phyloP scores from a whole-genome alignment of 2,329 filamentous ascomycete genomes.

The Epichloe elymi region DNA sequence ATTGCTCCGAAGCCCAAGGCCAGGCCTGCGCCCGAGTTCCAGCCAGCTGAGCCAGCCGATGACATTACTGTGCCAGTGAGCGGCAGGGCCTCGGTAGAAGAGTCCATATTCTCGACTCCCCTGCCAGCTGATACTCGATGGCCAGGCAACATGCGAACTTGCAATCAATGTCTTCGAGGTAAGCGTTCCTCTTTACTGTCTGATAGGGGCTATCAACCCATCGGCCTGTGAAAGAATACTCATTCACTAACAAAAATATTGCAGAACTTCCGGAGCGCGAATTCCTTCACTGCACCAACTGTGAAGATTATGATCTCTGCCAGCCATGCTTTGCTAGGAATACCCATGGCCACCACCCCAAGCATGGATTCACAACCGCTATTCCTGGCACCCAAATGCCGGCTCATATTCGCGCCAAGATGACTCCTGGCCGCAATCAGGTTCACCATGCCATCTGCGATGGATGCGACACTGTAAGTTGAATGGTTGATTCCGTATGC shows the following conservation, averaged over 20 bases:
- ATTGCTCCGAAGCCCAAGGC: conserved; percentile 50
- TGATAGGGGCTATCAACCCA: neutral
- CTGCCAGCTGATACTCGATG: neutral
- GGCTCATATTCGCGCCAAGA: conserved; percentile 48
- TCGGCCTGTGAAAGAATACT: conserved; percentile 5
- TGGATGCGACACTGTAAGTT: conserved; percentile 58
- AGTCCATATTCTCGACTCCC: neutral
- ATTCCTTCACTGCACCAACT: conserved; percentile 74
- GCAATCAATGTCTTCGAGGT: conserved; percentile 48
- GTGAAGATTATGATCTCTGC: conserved; percentile 90
- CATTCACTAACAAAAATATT: neutral
- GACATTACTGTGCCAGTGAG: neutral
- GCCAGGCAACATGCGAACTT: conserved; percentile 43
- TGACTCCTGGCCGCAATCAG: conserved; percentile 67
- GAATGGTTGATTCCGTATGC: neutral
- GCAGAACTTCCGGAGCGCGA: conserved; percentile 58
- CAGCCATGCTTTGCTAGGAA: conserved; percentile 62
- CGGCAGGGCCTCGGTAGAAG: neutral
- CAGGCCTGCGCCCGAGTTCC: conserved; percentile 9
- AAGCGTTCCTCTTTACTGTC: neutral
- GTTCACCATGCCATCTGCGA: conserved; percentile 86
- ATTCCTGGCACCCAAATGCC: conserved; percentile 49
- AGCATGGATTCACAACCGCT: conserved; percentile 63
- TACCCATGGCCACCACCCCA: conserved; percentile 82
- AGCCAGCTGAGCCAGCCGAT: neutral